A percentile compares a stretch with the other conserved stretches of the same genome.
Evolutionary conservation across 2,329 filamentous ascomycete genomes (phyloP).

Genomic region (Arthrocladium fulminans): DNA sequence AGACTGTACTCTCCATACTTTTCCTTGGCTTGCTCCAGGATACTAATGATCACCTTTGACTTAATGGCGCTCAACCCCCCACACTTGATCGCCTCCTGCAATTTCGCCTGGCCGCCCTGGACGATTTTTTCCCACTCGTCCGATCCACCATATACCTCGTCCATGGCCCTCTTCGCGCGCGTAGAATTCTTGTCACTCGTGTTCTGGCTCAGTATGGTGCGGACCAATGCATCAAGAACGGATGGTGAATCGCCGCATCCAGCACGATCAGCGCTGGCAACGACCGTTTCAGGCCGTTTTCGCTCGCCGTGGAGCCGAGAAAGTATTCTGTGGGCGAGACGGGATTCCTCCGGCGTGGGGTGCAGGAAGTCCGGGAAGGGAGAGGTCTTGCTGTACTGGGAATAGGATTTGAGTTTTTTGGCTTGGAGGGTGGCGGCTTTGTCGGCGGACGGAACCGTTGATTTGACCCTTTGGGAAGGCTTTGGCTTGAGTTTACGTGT

Average conservation of each 20-base stretch:
- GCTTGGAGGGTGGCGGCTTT: constrained; percentile 13
- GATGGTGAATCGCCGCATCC: constrained; percentile 61
- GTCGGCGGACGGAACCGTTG: not conserved
- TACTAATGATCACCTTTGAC: constrained; percentile 24
- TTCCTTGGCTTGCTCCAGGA: constrained; percentile 20
- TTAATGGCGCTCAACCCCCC: constrained; percentile 66
- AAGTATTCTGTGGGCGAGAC: constrained; percentile 59
- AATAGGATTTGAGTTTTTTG: constrained; percentile 29
- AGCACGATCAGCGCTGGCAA: constrained; percentile 58
- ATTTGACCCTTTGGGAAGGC: not conserved
- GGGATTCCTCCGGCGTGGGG: constrained; percentile 61
- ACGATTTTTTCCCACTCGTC: constrained; percentile 41
- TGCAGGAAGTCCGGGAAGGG: constrained; percentile 60
- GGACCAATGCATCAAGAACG: constrained; percentile 55
- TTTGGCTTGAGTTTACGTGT: not conserved
- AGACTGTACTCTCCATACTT: constrained; percentile 30
- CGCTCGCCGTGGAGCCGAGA: constrained; percentile 57
- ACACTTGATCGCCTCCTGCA: constrained; percentile 33
- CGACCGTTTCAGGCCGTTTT: constrained; percentile 56
- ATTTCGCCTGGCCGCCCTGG: constrained; percentile 33
- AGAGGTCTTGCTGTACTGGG: constrained; percentile 39
- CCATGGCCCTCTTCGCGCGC: constrained; percentile 63
- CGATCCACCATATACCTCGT: constrained; percentile 57
- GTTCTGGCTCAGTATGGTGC: constrained; percentile 54
- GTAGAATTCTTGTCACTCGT: constrained; percentile 54